A percentile compares a stretch with the other conserved stretches of the same genome.
Evolutionary conservation across 108 stramenopile species (phyloP).

Genomic region (Parietichytrium sp.): DNA sequence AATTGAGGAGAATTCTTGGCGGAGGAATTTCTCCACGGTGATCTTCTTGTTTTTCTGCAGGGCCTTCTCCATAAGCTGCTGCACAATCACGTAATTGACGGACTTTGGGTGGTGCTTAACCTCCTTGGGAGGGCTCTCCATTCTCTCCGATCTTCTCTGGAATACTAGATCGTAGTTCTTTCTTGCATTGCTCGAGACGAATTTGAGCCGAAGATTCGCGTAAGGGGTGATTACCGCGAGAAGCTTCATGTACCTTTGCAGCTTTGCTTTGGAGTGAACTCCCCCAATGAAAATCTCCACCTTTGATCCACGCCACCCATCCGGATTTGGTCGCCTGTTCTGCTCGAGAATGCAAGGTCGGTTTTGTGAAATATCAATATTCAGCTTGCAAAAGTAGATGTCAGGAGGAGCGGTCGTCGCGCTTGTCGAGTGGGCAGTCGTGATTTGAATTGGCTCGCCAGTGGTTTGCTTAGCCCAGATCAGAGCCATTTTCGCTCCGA

Average conservation of each 20-base stretch:
- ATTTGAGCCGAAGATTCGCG: slow-evolving; percentile 73
- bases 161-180: too few species aligned
- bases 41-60: slow-evolving; percentile 70
- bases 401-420: slow-evolving; percentile 47
- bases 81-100: slow-evolving; percentile 87
- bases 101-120: slow-evolving; percentile 89
- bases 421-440: slow-evolving; percentile 41
- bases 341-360: slow-evolving; percentile 76
- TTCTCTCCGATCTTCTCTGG: slow-evolving; percentile 69
- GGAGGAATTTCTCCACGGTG: slow-evolving; percentile 68
- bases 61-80: slow-evolving; percentile 74
- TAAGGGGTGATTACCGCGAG: slow-evolving; percentile 95
- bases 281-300: slow-evolving; percentile 79
- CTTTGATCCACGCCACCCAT: slow-evolving; percentile 76
- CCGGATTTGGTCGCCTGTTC: slow-evolving; percentile 47
- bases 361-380: slow-evolving; percentile 93
- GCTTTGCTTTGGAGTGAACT: slow-evolving; percentile 77
- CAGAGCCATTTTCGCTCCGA: slow-evolving; percentile 95
- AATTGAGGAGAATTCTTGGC: slow-evolving; percentile 70
- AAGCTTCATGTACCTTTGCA: slow-evolving; percentile 87
- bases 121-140: slow-evolving; percentile 79
- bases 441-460: slow-evolving; percentile 79
- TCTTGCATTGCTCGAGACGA: slow-evolving; percentile 41
- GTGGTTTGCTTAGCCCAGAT: slow-evolving; percentile 93
- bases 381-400: slow-evolving; percentile 75